These are phyloP conservation scores for Pseudogymnoascus sp. DNA, from an alignment of 2,329 filamentous ascomycete species.

Conservation along the genomic window DNA sequence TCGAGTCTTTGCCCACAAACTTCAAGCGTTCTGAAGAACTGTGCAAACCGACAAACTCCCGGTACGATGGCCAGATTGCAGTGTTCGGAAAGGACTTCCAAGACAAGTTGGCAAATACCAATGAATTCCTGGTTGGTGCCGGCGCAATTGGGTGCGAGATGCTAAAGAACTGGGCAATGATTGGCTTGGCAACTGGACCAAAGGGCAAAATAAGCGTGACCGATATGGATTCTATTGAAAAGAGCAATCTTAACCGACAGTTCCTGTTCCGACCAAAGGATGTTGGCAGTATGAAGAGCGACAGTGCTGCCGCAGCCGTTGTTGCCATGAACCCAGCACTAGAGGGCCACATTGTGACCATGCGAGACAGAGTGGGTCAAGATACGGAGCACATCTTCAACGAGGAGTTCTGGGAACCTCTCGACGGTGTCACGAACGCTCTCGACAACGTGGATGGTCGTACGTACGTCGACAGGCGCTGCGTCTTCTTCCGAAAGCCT, in stretches of 20 bases:
- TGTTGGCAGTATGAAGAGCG: slow-evolving; percentile 94
- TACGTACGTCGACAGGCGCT: slow-evolving; percentile 91
- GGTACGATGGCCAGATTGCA: slow-evolving; percentile 95
- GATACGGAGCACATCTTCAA: slow-evolving; percentile 94
- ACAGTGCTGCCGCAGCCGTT: slow-evolving; percentile 82
- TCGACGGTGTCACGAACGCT: slow-evolving; percentile 94
- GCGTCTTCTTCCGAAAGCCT: slow-evolving; percentile 97
- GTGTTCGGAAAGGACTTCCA: slow-evolving; percentile 93
- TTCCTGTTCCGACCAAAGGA: slow-evolving; percentile 92
- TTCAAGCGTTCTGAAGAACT: slow-evolving; percentile 71
- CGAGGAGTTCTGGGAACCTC: slow-evolving; percentile 77
- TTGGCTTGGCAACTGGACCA: slow-evolving; percentile 81
- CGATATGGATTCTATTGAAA: slow-evolving; percentile 98
- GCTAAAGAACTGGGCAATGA: slow-evolving; percentile 99
- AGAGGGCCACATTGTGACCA: slow-evolving; percentile 70
- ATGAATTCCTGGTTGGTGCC: slow-evolving; percentile 89
- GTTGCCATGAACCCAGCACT: slow-evolving; percentile 94
- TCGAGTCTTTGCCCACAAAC: slow-evolving; percentile 83
- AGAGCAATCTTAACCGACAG: slow-evolving; percentile 95
- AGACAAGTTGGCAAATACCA: slow-evolving; percentile 83
- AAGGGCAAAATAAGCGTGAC: slow-evolving; percentile 86
- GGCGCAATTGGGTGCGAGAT: slow-evolving; percentile 98
- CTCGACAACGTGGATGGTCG: slow-evolving; percentile 95
- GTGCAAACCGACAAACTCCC: slow-evolving; percentile 74
- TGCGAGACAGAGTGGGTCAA: slow-evolving; percentile 82